A percentile compares a stretch with the other conserved stretches of the same genome.
Conservation (phyloP, 352 stramenopile genomes). For the Discostella stelligera region DNA sequence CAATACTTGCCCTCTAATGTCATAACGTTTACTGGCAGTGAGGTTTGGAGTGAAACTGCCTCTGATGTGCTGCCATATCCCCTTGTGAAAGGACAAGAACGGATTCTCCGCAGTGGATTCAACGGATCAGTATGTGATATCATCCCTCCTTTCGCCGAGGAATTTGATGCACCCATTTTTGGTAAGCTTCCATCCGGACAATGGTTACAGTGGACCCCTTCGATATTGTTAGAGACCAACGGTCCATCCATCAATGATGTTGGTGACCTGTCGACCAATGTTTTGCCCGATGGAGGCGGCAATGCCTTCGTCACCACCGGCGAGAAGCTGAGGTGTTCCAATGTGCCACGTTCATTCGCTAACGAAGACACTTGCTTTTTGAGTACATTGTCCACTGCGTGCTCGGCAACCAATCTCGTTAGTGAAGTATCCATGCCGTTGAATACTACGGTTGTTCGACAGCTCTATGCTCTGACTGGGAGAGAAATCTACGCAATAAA, state of each 20-base stretch:
- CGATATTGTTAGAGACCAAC: constrained; percentile 48
- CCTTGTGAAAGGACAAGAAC: constrained; percentile 31
- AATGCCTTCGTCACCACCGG: constrained; percentile 18
- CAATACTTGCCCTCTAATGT: constrained; percentile 32
- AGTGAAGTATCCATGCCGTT: constrained; percentile 35
- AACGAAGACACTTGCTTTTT: constrained; percentile 69
- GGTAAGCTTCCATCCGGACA: constrained; percentile 27
- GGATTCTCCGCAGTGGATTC: constrained; percentile 39
- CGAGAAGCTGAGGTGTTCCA: constrained; percentile 53
- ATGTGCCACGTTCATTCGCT: constrained; percentile 50
- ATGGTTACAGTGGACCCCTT: constrained; percentile 53
- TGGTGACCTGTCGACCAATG: constrained; percentile 22
- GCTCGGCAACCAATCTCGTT: constrained; percentile 20
- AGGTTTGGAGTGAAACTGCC: constrained; percentile 40
- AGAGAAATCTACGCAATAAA: constrained; percentile 50
- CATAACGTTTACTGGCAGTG: constrained; percentile 40
- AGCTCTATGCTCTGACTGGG: constrained; percentile 33
- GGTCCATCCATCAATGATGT: constrained; percentile 47
- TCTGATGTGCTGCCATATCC: constrained; percentile 34
- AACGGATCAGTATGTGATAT: constrained; percentile 40
- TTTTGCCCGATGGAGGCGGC: constrained; percentile 48
- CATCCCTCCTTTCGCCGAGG: constrained; percentile 36
- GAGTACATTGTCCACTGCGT: constrained; percentile 32
- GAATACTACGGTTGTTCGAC: constrained; percentile 26
- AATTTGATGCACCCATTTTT: constrained; percentile 54